Conservation (phyloP, 2,329 filamentous ascomycete species). For the Colletotrichum tropicale region DNA sequence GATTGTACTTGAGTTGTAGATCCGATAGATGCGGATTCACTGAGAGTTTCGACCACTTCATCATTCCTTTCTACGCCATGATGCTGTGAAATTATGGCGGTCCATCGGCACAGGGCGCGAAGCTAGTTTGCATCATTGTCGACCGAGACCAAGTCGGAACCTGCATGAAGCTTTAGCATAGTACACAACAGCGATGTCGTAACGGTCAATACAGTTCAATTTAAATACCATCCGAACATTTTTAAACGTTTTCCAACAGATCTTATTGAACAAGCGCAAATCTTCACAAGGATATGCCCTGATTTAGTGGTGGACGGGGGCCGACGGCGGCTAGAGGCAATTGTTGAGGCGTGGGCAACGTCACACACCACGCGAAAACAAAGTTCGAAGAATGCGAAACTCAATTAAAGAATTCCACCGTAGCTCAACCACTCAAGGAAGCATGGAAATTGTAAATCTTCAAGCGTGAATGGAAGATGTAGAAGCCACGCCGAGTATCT, state of each 20-base stretch:
- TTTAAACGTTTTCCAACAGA: too few relatives aligned
- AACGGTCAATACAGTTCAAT: neutral
- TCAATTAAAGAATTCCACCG: neutral
- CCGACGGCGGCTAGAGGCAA: neutral
- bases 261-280: neutral
- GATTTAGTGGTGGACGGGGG: neutral
- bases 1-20: neutral
- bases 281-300: neutral
- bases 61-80: neutral
- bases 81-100: neutral
- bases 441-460: neutral
- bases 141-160: neutral
- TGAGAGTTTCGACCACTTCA: neutral
- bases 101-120: neutral
- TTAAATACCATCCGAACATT: neutral
- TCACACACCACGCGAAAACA: neutral
- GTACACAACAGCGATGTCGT: neutral
- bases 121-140: neutral
- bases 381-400: neutral
- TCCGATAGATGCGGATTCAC: neutral
- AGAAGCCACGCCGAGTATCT: neutral
- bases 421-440: neutral
- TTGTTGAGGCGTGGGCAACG: neutral
- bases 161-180: neutral
- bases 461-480: neutral